Percentiles rank a stretch among this genome's conserved stretches.
Conservation (phyloP, 164 flowering plant species). For the Macadamia tetraphylla region DNA sequence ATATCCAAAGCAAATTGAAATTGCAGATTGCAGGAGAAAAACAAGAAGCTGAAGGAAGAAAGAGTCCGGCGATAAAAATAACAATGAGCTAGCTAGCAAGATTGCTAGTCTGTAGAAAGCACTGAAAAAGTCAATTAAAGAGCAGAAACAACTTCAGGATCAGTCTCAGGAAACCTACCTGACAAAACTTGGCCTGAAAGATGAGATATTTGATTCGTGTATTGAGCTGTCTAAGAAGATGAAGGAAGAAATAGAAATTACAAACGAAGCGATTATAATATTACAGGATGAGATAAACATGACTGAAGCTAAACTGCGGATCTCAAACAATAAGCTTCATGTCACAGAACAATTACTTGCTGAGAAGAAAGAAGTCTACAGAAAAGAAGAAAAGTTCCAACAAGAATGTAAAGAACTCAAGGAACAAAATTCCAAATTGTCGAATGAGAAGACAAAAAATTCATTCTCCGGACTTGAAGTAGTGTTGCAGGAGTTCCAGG, state of each 20-base stretch:
- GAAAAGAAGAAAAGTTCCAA: too few species aligned
- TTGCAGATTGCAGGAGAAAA: slow-evolving; percentile 23
- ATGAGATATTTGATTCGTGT: slow-evolving; percentile 12
- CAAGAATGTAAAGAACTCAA: too few species aligned
- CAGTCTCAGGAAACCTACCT: slow-evolving; percentile 13
- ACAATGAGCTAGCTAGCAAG: slow-evolving; percentile 9
- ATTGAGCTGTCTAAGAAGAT: slow-evolving; percentile 17
- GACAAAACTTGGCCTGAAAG: slow-evolving; percentile 22
- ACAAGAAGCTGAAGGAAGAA: slow-evolving; percentile 17
- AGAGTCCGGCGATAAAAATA: slow-evolving; percentile 7
- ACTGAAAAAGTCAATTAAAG: slow-evolving; percentile 13
- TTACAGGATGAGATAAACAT: slow-evolving; percentile 6
- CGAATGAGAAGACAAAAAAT: slow-evolving; percentile 12
- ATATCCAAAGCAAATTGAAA: too few species aligned
- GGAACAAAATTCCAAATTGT: slow-evolving; percentile 6
- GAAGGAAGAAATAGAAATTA: too few species aligned
- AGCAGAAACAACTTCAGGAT: slow-evolving; percentile 27
- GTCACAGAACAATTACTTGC: too few species aligned
- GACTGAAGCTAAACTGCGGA: slow-evolving; percentile 43
- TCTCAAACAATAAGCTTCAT: slow-evolving; percentile 18
- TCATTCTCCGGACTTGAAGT: slow-evolving; percentile 10
- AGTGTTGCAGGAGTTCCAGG: slow-evolving; percentile 15
- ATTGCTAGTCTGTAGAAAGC: background rate
- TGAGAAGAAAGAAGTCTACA: too few species aligned
- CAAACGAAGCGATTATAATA: background rate